phyloP scores from a whole-genome alignment of 129 eudicot species.

The Arctium lappa region DNA sequence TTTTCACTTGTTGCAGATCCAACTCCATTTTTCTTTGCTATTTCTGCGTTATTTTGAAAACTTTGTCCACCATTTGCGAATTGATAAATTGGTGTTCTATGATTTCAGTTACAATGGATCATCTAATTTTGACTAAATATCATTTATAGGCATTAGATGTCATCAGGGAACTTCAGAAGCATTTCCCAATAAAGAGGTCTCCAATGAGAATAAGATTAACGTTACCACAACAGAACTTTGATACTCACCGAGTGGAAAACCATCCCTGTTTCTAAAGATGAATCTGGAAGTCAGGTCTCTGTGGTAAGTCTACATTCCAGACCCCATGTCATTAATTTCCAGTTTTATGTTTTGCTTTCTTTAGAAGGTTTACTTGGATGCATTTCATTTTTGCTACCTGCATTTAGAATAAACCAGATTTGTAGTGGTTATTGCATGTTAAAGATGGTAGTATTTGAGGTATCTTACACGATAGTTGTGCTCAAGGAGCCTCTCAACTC shows the following conservation, averaged over 20 bases:
- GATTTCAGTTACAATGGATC: neutral
- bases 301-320: conserved; percentile 52
- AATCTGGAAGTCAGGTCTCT: conserved; percentile 66
- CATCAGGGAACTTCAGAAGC: conserved; percentile 87
- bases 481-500: too few species aligned
- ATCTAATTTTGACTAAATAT: conserved; percentile 7
- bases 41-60: conserved; percentile 6
- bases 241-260: conserved; percentile 66
- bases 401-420: neutral
- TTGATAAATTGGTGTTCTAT: neutral
- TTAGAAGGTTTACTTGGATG: neutral
- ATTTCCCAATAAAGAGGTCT: conserved; percentile 78
- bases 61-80: neutral
- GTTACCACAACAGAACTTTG: conserved; percentile 38
- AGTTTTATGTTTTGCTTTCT: neutral
- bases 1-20: too few species aligned
- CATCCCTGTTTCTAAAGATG: conserved; percentile 60
- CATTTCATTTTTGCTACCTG: neutral
- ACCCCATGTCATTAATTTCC: neutral
- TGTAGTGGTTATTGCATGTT: neutral
- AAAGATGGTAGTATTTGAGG: too few species aligned
- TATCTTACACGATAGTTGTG: too few species aligned
- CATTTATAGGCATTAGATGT: conserved; percentile 79
- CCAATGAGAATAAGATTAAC: conserved; percentile 79
- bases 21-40: neutral